A percentile compares a stretch with the other conserved stretches of the same genome.
Evolutionary conservation across 495 filamentous ascomycete genomes (phyloP).

Genomic region (Umbilicaria muhlenbergii): DNA sequence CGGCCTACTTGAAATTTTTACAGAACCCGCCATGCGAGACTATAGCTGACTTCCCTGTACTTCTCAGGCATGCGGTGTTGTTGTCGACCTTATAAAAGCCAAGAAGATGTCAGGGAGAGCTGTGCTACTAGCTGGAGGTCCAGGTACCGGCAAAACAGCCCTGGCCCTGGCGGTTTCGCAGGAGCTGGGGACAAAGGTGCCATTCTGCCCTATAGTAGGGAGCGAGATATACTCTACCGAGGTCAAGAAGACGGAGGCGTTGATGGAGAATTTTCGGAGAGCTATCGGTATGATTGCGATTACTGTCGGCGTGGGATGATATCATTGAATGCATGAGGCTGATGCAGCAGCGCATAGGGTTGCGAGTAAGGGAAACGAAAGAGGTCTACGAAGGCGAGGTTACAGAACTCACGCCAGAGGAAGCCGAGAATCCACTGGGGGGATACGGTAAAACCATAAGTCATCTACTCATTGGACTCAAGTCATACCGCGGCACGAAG

Average conservation of each 20-base stretch:
- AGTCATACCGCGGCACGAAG: constrained; percentile 88
- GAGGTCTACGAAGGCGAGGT: constrained; percentile 97
- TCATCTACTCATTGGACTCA: constrained; percentile 74
- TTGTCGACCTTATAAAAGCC: constrained; percentile 84
- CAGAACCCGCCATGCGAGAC: not conserved
- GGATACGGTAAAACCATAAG: constrained; percentile 91
- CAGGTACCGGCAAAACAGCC: constrained; percentile 93
- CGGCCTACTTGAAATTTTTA: not conserved
- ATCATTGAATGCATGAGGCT: not conserved
- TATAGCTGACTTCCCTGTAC: constrained; percentile 1
- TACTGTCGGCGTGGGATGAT: not conserved
- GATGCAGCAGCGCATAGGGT: constrained; percentile 28
- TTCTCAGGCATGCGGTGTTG: constrained; percentile 68
- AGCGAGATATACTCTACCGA: constrained; percentile 95
- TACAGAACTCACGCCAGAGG: constrained; percentile 89
- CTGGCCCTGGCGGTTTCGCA: constrained; percentile 87
- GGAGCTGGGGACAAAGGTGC: constrained; percentile 91
- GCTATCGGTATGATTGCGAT: constrained; percentile 56
- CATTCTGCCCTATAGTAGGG: constrained; percentile 91
- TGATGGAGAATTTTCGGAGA: constrained; percentile 96
- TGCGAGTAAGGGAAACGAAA: constrained; percentile 93
- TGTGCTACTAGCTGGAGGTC: constrained; percentile 79
- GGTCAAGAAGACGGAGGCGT: constrained; percentile 95
- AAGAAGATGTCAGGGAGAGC: constrained; percentile 96
- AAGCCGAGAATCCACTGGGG: constrained; percentile 93